These are phyloP conservation scores for Pyronema omphalodes DNA, from an alignment of 495 filamentous ascomycete species.

Conservation along the genomic window DNA sequence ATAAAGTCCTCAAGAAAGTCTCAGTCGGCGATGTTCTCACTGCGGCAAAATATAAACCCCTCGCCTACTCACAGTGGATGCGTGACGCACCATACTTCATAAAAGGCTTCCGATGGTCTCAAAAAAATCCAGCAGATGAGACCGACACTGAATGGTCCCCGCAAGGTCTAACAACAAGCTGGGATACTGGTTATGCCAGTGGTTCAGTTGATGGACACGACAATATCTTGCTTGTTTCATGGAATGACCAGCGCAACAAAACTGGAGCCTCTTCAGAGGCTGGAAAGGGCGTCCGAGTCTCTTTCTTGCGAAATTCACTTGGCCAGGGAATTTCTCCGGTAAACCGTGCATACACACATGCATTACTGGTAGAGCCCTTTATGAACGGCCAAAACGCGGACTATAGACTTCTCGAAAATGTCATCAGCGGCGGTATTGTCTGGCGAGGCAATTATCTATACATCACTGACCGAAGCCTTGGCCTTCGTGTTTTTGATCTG, in stretches of 20 bases:
- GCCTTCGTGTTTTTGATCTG: background rate
- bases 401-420: background rate
- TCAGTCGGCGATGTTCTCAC: background rate
- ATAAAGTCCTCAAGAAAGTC: background rate
- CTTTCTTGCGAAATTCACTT: background rate
- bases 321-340: background rate
- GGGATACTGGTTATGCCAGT: background rate
- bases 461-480: background rate
- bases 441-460: background rate
- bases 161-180: background rate
- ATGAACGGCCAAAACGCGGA: background rate
- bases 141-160: background rate
- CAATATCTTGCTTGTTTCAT: background rate
- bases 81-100: background rate
- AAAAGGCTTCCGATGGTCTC: background rate
- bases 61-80: background rate
- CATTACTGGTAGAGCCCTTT: slow-evolving; percentile 3
- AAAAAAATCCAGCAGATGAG: background rate
- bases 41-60: background rate
- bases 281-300: background rate
- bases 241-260: slow-evolving; percentile 3
- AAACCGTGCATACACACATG: background rate
- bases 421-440: slow-evolving; percentile 1
- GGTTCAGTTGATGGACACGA: background rate
- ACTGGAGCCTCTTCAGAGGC: background rate